Evolutionary conservation across 768 basidiomycete genomes (phyloP).

Genomic region (Lyophyllum shimeji): DNA sequence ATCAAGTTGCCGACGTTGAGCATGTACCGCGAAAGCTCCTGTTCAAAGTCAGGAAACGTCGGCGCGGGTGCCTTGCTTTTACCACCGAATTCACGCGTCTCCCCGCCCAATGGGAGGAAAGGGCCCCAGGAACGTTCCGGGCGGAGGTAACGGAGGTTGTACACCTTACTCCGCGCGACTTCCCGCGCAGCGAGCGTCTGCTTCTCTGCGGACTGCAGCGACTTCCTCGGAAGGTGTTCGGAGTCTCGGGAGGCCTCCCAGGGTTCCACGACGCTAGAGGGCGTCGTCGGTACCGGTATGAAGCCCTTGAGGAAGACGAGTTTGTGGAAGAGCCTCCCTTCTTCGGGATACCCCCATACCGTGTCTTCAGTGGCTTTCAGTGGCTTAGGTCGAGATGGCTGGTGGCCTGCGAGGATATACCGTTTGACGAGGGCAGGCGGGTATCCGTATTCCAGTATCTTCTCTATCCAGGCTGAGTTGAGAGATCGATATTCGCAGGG

Average conservation of each 20-base stretch:
- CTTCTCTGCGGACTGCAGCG: not conserved
- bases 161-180: constrained; percentile 32
- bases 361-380: constrained; percentile 19
- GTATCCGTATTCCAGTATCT: constrained; percentile 27
- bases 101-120: constrained; percentile 24
- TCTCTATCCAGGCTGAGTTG: constrained; percentile 35
- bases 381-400: constrained; percentile 3
- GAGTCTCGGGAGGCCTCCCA: not conserved
- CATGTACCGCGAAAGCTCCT: constrained; percentile 11
- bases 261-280: not conserved
- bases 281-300: constrained; percentile 21
- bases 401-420: constrained; percentile 20
- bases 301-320: constrained; percentile 47
- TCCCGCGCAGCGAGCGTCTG: constrained; percentile 24
- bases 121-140: constrained; percentile 34
- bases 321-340: constrained; percentile 37
- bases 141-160: constrained; percentile 33
- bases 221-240: not conserved
- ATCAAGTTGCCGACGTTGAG: constrained; percentile 9
- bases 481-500: constrained; percentile 20
- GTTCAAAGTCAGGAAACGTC: constrained; percentile 15
- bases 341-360: constrained; percentile 24
- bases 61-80: not conserved
- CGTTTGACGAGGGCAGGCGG: constrained; percentile 30
- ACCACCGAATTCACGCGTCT: not conserved